These are phyloP conservation scores for Aspergillus carlsbadensis DNA, from an alignment of 495 filamentous ascomycete species.

Conservation along the genomic window DNA sequence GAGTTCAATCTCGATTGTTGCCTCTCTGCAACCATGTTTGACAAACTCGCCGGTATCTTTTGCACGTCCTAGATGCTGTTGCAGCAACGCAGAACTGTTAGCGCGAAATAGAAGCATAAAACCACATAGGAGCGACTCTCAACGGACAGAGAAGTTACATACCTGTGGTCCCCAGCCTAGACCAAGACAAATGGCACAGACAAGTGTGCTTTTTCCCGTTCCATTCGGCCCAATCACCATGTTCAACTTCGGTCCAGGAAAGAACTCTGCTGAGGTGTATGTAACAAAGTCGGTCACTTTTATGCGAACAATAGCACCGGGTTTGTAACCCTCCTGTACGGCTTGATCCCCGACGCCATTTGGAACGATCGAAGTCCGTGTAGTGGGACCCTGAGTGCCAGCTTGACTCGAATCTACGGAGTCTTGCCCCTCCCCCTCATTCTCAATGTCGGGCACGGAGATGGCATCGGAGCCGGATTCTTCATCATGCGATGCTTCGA, in stretches of 20 bases:
- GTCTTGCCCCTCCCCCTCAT: neutral
- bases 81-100: constrained; percentile 4
- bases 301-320: constrained; percentile 88
- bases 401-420: neutral
- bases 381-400: neutral
- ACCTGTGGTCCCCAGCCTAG: constrained; percentile 77
- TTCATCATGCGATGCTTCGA: constrained; percentile 20
- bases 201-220: constrained; percentile 95
- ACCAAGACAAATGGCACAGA: constrained; percentile 95
- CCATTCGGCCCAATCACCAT: constrained; percentile 99
- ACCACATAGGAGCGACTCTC: no score
- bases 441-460: neutral
- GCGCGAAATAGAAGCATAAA: neutral
- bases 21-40: constrained; percentile 79
- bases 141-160: constrained; percentile 19
- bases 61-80: constrained; percentile 77
- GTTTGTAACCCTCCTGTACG: constrained; percentile 51
- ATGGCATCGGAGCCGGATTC: constrained; percentile 15
- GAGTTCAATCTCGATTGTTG: constrained; percentile 86
- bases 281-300: constrained; percentile 92
- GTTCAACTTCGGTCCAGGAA: constrained; percentile 87
- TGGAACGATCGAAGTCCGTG: neutral
- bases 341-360: constrained; percentile 11
- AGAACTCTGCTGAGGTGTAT: constrained; percentile 85
- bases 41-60: constrained; percentile 87